A percentile compares a stretch with the other conserved stretches of the same genome.
These are phyloP conservation scores for Ensete glaucum DNA, from an alignment of 176 grass and related monocot species.

Conservation along the genomic window DNA sequence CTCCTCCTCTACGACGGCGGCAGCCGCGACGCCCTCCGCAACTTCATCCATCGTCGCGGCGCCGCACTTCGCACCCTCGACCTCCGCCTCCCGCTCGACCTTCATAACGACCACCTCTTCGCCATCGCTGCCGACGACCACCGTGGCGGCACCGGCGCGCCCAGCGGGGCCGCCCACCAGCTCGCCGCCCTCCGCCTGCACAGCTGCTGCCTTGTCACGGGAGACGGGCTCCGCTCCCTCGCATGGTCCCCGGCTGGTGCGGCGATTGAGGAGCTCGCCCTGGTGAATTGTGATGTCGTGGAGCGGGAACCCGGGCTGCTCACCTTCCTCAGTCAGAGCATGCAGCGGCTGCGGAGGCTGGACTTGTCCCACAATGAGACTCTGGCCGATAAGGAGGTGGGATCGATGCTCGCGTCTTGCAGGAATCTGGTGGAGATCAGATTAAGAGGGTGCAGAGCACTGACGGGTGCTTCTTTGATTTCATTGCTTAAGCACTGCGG, in stretches of 20 bases:
- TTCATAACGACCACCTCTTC: conserved; percentile 76
- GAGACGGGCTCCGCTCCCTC: conserved; percentile 74
- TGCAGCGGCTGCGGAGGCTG: conserved; percentile 48
- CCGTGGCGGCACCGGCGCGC: neutral
- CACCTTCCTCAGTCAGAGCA: conserved; percentile 77
- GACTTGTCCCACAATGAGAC: conserved; percentile 81
- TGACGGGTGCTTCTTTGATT: conserved; percentile 32
- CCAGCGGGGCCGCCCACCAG: neutral
- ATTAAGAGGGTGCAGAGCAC: conserved; percentile 47
- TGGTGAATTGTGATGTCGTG: conserved; percentile 80
- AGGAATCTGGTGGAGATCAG: conserved; percentile 57
- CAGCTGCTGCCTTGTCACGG: conserved; percentile 82
- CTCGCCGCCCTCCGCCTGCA: conserved; percentile 64
- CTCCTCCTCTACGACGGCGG: conserved; percentile 65
- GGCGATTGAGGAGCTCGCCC: conserved; percentile 64
- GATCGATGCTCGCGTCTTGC: conserved; percentile 81
- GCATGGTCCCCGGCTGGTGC: conserved; percentile 40
- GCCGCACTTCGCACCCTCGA: conserved; percentile 50
- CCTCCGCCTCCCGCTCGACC: conserved; percentile 68
- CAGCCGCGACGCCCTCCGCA: conserved; percentile 47
- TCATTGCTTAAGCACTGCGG: conserved; percentile 62
- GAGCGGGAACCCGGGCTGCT: conserved; percentile 68
- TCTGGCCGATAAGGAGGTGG: conserved; percentile 57
- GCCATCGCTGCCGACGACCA: conserved; percentile 33
- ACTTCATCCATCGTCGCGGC: conserved; percentile 61